These are phyloP conservation scores for Penicillium bovifimosum DNA, from an alignment of 495 filamentous ascomycete genomes.

Conservation along the genomic window DNA sequence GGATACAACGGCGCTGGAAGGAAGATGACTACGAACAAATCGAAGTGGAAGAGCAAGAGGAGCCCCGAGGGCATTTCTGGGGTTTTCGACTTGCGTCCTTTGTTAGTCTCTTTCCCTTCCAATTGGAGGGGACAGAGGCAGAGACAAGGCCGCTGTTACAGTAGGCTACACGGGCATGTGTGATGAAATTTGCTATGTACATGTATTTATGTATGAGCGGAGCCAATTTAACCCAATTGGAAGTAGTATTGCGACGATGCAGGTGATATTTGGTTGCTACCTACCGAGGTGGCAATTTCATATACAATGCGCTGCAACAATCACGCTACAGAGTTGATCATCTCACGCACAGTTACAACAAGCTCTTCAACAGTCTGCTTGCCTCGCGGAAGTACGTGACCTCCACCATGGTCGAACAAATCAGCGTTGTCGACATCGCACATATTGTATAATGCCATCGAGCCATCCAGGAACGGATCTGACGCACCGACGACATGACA, in stretches of 20 bases:
- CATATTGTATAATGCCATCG: slow-evolving; percentile 52
- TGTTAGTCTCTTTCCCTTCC: slow-evolving; percentile 3
- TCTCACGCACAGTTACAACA: slow-evolving; percentile 7
- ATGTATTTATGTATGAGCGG: not conserved
- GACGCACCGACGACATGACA: slow-evolving; percentile 53
- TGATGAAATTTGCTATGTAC: not conserved
- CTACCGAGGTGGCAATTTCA: no score
- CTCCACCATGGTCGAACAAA: slow-evolving; percentile 53
- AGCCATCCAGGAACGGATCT: slow-evolving; percentile 48
- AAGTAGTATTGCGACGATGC: not conserved
- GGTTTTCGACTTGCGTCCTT: slow-evolving; percentile 5
- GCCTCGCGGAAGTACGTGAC: slow-evolving; percentile 49
- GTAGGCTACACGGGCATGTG: slow-evolving; percentile 10
- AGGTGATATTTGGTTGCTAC: not conserved
- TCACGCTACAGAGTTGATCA: slow-evolving; percentile 9
- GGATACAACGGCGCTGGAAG: slow-evolving; percentile 24
- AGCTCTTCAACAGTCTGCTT: slow-evolving; percentile 42
- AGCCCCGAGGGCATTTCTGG: slow-evolving; percentile 3
- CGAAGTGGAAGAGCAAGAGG: slow-evolving; percentile 3
- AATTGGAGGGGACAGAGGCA: slow-evolving; percentile 15
- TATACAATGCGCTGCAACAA: not conserved
- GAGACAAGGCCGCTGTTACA: slow-evolving; percentile 30
- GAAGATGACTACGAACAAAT: slow-evolving; percentile 8
- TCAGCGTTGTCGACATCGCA: slow-evolving; percentile 41
- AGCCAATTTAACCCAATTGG: not conserved